phyloP scores from a whole-genome alignment of 176 grass and related monocot genomes.

The Bromus sterilis region DNA sequence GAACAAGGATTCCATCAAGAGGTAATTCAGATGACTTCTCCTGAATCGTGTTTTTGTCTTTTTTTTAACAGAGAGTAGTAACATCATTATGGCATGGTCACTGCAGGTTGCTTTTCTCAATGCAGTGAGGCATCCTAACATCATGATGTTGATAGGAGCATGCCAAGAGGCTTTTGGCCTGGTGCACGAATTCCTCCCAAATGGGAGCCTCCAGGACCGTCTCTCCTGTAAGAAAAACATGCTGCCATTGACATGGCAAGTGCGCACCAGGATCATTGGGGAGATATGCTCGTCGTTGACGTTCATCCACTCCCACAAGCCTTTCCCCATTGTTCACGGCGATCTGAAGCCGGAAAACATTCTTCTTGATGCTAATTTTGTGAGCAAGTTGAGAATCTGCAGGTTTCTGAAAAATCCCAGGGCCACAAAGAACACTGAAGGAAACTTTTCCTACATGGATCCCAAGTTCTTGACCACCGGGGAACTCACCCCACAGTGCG shows the following conservation, averaged over 20 bases:
- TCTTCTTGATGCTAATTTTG: slow-evolving; percentile 56
- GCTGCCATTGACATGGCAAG: slow-evolving; percentile 49
- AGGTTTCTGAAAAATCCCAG: slow-evolving; percentile 15
- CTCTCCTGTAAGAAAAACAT: slow-evolving; percentile 25
- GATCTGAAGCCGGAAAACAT: slow-evolving; percentile 60
- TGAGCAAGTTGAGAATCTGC: slow-evolving; percentile 54
- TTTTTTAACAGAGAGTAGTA: no score
- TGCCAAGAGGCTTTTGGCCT: slow-evolving; percentile 38
- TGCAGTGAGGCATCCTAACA: slow-evolving; percentile 59
- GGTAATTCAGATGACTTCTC: slow-evolving; percentile 25
- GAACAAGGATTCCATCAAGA: slow-evolving; percentile 51
- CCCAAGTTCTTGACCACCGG: slow-evolving; percentile 36
- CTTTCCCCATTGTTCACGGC: slow-evolving; percentile 47
- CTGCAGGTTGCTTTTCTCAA: slow-evolving; percentile 40
- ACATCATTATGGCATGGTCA: neutral
- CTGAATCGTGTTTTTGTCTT: no score
- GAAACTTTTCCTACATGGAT: slow-evolving; percentile 41
- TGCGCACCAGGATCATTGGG: slow-evolving; percentile 39
- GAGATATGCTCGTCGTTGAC: slow-evolving; percentile 69
- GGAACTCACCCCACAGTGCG: slow-evolving; percentile 41
- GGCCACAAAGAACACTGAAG: slow-evolving; percentile 2
- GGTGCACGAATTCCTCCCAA: slow-evolving; percentile 49
- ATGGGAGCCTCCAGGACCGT: slow-evolving; percentile 50
- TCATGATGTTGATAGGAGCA: slow-evolving; percentile 45
- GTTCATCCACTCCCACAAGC: slow-evolving; percentile 64